Evolutionary conservation across 805 yeast species (phyloP).

Genomic region (Starmerella bombicola): DNA sequence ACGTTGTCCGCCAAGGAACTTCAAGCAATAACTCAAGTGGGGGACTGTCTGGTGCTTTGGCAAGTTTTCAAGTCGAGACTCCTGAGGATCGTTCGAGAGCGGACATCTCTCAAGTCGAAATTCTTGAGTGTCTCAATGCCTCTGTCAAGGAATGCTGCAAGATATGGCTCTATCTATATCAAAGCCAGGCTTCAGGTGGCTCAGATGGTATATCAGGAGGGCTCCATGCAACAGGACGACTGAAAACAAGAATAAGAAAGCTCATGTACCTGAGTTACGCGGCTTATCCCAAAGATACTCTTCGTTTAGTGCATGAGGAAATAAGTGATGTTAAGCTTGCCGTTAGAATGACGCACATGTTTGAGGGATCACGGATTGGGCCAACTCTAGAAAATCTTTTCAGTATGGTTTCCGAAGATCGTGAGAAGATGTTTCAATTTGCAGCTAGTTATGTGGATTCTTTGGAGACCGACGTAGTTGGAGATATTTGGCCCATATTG

Average conservation of each 20-base stretch:
- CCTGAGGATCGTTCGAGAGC: constrained; percentile 41
- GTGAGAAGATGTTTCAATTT: constrained; percentile 29
- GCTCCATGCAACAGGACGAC: constrained; percentile 21
- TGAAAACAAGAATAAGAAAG: constrained; percentile 24
- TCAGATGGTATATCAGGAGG: constrained; percentile 13
- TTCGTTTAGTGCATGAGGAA: constrained; percentile 9
- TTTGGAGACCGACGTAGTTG: constrained; percentile 62
- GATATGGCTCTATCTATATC: constrained; percentile 21
- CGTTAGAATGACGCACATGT: constrained; percentile 21
- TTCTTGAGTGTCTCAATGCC: constrained; percentile 15
- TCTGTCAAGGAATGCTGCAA: constrained; percentile 17
- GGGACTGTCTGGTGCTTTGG: constrained; percentile 10
- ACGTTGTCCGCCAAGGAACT: not conserved
- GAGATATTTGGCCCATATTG: constrained; percentile 60
- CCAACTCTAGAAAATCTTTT: constrained; percentile 17
- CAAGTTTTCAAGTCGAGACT: constrained; percentile 49
- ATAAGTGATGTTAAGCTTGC: constrained; percentile 10
- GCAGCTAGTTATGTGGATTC: constrained; percentile 49
- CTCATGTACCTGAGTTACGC: constrained; percentile 20
- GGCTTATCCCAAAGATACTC: constrained; percentile 17
- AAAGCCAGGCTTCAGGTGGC: not conserved
- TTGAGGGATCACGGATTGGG: constrained; percentile 20
- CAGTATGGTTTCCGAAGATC: constrained; percentile 5
- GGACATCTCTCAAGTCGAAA: constrained; percentile 34
- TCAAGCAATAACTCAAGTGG: not conserved